Base-by-base conservation (phyloP, 306 rosid genomes). In the Lathyrus aphaca region DNA sequence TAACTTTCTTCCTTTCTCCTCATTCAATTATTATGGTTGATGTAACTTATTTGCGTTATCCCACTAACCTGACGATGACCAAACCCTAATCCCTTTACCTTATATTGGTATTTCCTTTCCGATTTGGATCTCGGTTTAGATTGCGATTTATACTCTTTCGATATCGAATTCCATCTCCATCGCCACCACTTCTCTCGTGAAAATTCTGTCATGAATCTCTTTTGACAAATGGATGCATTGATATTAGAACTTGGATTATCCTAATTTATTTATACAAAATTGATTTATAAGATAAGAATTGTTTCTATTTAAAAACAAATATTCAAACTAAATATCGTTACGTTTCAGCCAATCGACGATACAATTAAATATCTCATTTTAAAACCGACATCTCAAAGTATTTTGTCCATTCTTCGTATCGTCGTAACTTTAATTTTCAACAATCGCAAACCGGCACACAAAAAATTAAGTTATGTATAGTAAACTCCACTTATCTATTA, bases 131-230 rank as follows among this genome's bases (percentile, higher is more conserved):
- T 48, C 53, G 66, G 1, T 32, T 32, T 32, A 1, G 8, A 76
- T 44, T 68, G 84, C 51, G 84, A 80, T 75, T 72, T 80, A 77
- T 72, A 72, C 49, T 60, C 57, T 35, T 77, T 83, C 44, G 86
- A 85, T 63, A 76, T 73, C 38, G 87, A 80, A 46, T 80, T 82
- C 46, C 75, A 78, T 0, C 48, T 44, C 64, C 86, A 75, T 18
- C 67, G 15, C 53, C 29, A 78, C 29, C 69, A 57, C n/a, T 71
- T 73, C 23, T 79, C 86, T 50, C 68, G 88, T 27, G 86, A 84
- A 30, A 82, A 76, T 72, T 91, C 81, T 72, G 91, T 89, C 18
- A 87, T 87, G 88, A 87, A 91, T 85, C 83, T 91, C 15, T 84
- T 89, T 68, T 90, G 85, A 8, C 97, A 89, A 40, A 6, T 32